Percentiles rank a stretch among this genome's conserved stretches.
Evolutionary conservation across 2,329 filamentous ascomycete species (phyloP).

Genomic region (Hypoxylon sp.): DNA sequence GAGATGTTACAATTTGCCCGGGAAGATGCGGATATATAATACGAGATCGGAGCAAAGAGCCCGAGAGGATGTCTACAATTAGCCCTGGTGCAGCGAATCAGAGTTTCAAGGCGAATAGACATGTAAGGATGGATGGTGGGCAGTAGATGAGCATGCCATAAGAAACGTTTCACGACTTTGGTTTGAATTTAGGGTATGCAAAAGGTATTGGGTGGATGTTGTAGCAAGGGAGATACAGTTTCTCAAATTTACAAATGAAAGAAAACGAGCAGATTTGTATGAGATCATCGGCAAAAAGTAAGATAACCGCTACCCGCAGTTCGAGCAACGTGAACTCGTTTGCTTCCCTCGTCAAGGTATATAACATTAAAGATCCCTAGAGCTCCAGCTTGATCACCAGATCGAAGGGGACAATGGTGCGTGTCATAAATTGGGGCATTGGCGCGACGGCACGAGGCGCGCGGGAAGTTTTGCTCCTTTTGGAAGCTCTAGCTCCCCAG

Average conservation of each 20-base stretch:
- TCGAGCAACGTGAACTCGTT: not conserved
- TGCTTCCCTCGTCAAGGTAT: not conserved
- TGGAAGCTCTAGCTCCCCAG: conserved; percentile 2
- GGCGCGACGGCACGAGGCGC: conserved; percentile 14
- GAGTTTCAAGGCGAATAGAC: conserved; percentile 33
- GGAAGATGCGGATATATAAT: conserved; percentile 35
- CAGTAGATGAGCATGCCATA: conserved; percentile 3
- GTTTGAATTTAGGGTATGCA: conserved; percentile 7
- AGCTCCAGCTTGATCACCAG: conserved; percentile 7
- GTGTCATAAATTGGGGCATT: conserved; percentile 33
- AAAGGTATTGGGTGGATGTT: not conserved
- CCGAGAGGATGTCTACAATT: conserved; percentile 27
- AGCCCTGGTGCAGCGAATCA: conserved; percentile 38
- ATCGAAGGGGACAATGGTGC: conserved; percentile 15
- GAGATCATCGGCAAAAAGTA: conserved; percentile 37
- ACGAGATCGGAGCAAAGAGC: conserved; percentile 35
- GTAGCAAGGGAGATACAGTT: not conserved
- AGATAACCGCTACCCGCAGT: conserved; percentile 15
- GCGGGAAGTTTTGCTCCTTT: conserved; percentile 38
- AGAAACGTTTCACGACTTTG: conserved; percentile 12
- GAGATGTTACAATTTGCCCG: not conserved
- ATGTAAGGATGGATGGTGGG: conserved; percentile 39
- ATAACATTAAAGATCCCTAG: not conserved
- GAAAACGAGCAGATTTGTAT: conserved; percentile 19
- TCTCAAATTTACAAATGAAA: conserved; percentile 18